Percentiles rank a stretch among this genome's conserved stretches.
phyloP scores from a whole-genome alignment of 768 basidiomycete species.

The Pisolithus sp. region DNA sequence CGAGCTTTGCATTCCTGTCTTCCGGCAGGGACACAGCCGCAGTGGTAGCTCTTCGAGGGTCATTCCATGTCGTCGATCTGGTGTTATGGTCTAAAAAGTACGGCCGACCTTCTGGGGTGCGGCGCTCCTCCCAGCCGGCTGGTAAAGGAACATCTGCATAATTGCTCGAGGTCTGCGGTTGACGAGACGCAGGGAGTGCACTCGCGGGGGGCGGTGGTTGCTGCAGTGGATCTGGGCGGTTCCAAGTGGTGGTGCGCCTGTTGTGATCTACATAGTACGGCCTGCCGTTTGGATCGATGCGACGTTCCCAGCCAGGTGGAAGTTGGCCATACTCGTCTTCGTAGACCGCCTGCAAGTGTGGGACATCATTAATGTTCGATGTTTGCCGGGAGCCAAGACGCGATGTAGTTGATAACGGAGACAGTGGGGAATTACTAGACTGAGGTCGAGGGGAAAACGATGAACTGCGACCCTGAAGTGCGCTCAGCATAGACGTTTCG shows the following conservation, averaged over 20 bases:
- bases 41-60: constrained; percentile 60
- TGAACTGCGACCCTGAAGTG: constrained; percentile 7
- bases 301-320: constrained; percentile 79
- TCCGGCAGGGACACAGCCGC: constrained; percentile 38
- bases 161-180: constrained; percentile 23
- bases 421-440: constrained; percentile 10
- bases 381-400: constrained; percentile 6
- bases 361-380: constrained; percentile 1
- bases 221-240: constrained; percentile 35
- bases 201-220: constrained; percentile 12
- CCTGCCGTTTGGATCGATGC: constrained; percentile 58
- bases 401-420: constrained; percentile 6
- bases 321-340: constrained; percentile 61
- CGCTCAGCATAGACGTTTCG: constrained; percentile 14
- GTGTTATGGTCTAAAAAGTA: constrained; percentile 75
- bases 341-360: constrained; percentile 18
- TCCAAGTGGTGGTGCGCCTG: constrained; percentile 77
- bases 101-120: constrained; percentile 79
- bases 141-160: constrained; percentile 71
- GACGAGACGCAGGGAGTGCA: constrained; percentile 11
- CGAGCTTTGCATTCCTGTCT: constrained; percentile 55
- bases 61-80: constrained; percentile 87
- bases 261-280: constrained; percentile 87
- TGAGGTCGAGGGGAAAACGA: constrained; percentile 8
- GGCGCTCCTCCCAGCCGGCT: constrained; percentile 88